Base-by-base conservation (phyloP, 1,284 basidiomycete species). In the Omphalotus olearius region DNA sequence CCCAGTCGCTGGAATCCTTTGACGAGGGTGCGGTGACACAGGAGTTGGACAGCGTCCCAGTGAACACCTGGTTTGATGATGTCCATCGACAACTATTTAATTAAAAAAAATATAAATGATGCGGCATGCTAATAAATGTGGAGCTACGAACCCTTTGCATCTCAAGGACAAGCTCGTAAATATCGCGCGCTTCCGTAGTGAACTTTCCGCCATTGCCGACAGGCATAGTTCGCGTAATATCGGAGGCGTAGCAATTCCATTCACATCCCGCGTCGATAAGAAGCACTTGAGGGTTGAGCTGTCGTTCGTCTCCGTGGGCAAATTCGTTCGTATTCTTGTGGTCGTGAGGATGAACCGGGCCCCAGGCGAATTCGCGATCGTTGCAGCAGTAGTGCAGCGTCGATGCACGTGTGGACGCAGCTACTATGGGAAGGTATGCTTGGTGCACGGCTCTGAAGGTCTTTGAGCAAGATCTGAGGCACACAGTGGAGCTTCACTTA, bases 181-280 rank as follows among this genome's bases (percentile, higher is more conserved):
- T 91, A 2, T 78, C 85, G 16, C 76, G 79, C 0, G 88, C 87
- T 65, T 89, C 85, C 1, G 80, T 71, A 0, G 89, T 88, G 64
- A 93, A 96, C 64, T 80, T 89, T 1, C 93, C 93, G 1, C 86
- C 85, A 60, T 96, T 96, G 0, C 93, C 93, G 18, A 95, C 80
- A 16, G 88, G 87, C 76, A 89, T 89, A 0, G 87, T 89, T n/a
- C 88, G 82, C 2, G 88, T 91, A 58, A 91, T 90, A 62, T 93
- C 90, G 0, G 85, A 79, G 0, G 86, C 87, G 60, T 93, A 90
- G 64, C 82, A 88, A 41, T 83, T 75, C 84, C 83, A 93, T 69
- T 97, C 93, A 61, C 91, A 93, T 0, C 93, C 92, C 1, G 93
- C 93, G 62, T 97, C 93, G 55, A 96, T 93, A 37, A 96, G 79